Percentiles rank a stretch among this genome's conserved stretches.
Evolutionary conservation across 2,329 filamentous ascomycete species (phyloP).

Genomic region (Chaetomium globosum): DNA sequence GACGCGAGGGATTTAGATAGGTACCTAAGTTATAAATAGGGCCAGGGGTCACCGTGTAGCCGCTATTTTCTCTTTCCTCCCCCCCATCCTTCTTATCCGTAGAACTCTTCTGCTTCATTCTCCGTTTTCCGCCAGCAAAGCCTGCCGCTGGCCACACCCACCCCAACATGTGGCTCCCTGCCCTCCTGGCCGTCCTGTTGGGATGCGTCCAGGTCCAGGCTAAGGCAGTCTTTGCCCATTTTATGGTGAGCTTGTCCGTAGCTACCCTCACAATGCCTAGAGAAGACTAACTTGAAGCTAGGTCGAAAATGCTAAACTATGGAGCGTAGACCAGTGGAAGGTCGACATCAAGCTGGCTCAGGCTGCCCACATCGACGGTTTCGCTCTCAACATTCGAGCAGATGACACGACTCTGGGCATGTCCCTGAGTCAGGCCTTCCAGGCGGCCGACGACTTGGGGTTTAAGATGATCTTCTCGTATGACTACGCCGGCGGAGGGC

Average conservation of each 20-base stretch:
- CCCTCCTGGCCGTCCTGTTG: too few relatives aligned
- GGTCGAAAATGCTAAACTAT: not conserved
- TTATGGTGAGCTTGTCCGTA: not conserved
- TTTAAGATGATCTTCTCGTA: constrained; percentile 14
- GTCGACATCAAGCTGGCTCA: constrained; percentile 1
- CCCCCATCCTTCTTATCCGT: too few relatives aligned
- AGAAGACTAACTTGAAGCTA: not conserved
- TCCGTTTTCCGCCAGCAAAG: too few relatives aligned
- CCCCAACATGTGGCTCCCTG: too few relatives aligned
- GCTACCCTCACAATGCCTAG: not conserved
- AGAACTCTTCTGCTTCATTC: too few relatives aligned
- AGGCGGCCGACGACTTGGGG: not conserved
- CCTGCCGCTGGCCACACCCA: too few relatives aligned
- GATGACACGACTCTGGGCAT: not conserved
- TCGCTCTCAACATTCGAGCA: constrained; percentile 11
- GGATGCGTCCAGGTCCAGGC: not conserved
- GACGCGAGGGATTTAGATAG: too few relatives aligned
- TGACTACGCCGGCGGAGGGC: constrained; percentile 4
- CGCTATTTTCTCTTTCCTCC: too few relatives aligned
- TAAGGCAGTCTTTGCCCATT: constrained; percentile 9
- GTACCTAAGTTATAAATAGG: too few relatives aligned
- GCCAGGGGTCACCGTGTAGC: too few relatives aligned
- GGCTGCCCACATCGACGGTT: constrained; percentile 4
- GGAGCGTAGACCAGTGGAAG: not conserved
- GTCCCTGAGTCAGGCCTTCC: not conserved